Evolutionary conservation across 2,329 filamentous ascomycete species (phyloP).

Genomic region (Cercospora sp.): DNA sequence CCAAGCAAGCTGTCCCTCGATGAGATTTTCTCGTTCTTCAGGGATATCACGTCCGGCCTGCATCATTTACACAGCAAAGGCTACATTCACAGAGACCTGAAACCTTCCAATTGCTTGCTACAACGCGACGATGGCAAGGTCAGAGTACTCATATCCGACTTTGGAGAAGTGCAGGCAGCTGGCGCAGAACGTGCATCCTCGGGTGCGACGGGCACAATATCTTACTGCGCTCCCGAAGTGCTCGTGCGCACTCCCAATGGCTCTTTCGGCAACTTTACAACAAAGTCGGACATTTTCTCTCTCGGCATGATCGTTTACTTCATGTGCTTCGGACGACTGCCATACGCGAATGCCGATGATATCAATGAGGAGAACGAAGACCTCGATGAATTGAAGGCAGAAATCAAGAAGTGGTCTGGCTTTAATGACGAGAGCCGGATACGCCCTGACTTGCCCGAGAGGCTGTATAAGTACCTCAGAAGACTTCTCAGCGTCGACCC

Average conservation of each 20-base stretch:
- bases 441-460: slow-evolving; percentile 78
- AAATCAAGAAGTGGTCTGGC: slow-evolving; percentile 85
- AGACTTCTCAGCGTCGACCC: slow-evolving; percentile 77
- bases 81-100: slow-evolving; percentile 94
- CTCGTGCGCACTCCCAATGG: slow-evolving; percentile 66
- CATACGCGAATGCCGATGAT: slow-evolving; percentile 80
- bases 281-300: slow-evolving; percentile 97
- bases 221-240: slow-evolving; percentile 92
- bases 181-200: slow-evolving; percentile 82
- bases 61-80: slow-evolving; percentile 86
- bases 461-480: slow-evolving; percentile 82
- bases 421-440: slow-evolving; percentile 63
- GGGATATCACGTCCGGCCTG: slow-evolving; percentile 88
- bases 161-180: slow-evolving; percentile 90
- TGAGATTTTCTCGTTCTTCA: slow-evolving; percentile 95
- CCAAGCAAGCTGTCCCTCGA: slow-evolving; percentile 70
- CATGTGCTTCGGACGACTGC: slow-evolving; percentile 88
- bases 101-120: slow-evolving; percentile 91
- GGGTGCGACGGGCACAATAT: slow-evolving; percentile 92
- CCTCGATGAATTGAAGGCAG: slow-evolving; percentile 76
- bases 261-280: slow-evolving; percentile 86
- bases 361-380: slow-evolving; percentile 92
- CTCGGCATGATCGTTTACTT: slow-evolving; percentile 98
- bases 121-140: slow-evolving; percentile 69
- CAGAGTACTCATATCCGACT: slow-evolving; percentile 90